Conservation (phyloP, 208 protist species). For the Acanthamoeba castellanii region DNA sequence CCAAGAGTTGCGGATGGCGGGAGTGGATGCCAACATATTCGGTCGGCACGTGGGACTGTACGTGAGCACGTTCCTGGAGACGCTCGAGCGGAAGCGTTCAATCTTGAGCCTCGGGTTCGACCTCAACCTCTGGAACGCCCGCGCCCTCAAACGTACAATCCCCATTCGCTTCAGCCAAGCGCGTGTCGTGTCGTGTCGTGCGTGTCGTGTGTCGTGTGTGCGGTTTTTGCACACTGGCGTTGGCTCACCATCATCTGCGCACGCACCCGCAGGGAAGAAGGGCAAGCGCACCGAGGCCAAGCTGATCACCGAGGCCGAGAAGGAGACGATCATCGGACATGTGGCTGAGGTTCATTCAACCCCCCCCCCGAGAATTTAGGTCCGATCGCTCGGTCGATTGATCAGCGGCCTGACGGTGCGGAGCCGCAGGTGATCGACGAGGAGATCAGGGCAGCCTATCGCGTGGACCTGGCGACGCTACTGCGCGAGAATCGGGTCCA, state of each 20-base stretch:
- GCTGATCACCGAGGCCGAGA: conserved; percentile 7
- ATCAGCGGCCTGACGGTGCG: too few species aligned
- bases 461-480: not conserved
- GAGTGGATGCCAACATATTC: not conserved
- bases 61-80: not conserved
- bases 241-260: not conserved
- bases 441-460: not conserved
- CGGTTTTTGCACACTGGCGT: too few species aligned
- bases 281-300: not conserved
- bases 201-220: not conserved
- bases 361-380: too few species aligned
- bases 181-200: too few species aligned
- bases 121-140: conserved; percentile 64
- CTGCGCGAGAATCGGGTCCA: not conserved
- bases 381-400: not conserved
- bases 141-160: not conserved
- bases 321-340: not conserved
- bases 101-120: conserved; percentile 51
- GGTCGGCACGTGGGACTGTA: not conserved
- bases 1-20: not conserved
- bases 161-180: not conserved
- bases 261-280: not conserved
- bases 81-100: not conserved
- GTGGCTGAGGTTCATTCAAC: not conserved
- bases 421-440: not conserved